These are phyloP conservation scores for Solanum bukasovii DNA, from an alignment of 257 asterid genomes.

Conservation along the genomic window DNA sequence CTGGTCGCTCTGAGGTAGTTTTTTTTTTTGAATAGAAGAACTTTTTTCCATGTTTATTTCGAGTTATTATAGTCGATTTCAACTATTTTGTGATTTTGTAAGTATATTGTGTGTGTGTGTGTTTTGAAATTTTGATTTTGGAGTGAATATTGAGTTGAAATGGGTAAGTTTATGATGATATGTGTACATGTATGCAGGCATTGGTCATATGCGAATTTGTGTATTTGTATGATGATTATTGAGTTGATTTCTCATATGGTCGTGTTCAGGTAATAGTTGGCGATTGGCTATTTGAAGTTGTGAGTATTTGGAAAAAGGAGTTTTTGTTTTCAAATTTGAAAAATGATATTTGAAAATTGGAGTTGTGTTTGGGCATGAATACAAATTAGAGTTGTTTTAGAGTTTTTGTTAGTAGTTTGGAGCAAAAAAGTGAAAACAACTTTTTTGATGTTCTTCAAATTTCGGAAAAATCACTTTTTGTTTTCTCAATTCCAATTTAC, in stretches of 20 bases:
- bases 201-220: not conserved
- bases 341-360: not conserved
- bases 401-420: not conserved
- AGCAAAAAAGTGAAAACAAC: not conserved
- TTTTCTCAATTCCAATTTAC: not conserved
- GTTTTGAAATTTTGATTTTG: not conserved
- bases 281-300: not conserved
- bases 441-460: not conserved
- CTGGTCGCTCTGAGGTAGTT: not conserved
- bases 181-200: not conserved
- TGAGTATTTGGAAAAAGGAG: not conserved
- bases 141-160: not conserved
- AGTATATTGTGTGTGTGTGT: not conserved
- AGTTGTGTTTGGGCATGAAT: not conserved
- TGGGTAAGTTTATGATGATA: not conserved
- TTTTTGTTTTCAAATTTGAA: not conserved
- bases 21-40: not conserved
- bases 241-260: not conserved
- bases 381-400: not conserved
- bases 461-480: not conserved
- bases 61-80: not conserved
- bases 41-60: not conserved
- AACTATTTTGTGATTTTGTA: not conserved
- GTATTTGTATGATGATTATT: not conserved
- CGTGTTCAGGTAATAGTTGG: not conserved